phyloP scores from a whole-genome alignment of 2,329 filamentous ascomycete genomes.

The Penicillium sp. region DNA sequence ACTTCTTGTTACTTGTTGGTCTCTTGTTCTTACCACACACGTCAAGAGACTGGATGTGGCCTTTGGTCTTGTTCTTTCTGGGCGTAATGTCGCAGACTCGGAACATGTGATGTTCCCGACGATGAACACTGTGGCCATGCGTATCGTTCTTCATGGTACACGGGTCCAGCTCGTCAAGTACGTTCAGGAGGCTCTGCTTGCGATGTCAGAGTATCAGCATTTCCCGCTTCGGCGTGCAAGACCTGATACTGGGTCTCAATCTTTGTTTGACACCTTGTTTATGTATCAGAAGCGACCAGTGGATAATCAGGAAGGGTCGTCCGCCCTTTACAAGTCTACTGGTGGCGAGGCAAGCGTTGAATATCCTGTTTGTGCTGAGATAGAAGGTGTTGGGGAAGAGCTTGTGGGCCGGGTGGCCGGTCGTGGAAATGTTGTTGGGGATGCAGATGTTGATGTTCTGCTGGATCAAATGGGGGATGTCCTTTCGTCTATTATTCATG shows the following conservation, averaged over 20 bases:
- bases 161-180: slow-evolving; percentile 66
- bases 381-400: slow-evolving; percentile 61
- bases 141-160: slow-evolving; percentile 71
- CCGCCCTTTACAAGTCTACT: slow-evolving; percentile 62
- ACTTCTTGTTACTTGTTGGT: slow-evolving; percentile 75
- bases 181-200: slow-evolving; percentile 69
- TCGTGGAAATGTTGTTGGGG: slow-evolving; percentile 57
- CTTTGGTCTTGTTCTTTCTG: slow-evolving; percentile 82
- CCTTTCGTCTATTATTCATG: slow-evolving; percentile 57
- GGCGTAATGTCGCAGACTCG: slow-evolving; percentile 72
- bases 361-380: slow-evolving; percentile 79
- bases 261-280: slow-evolving; percentile 66
- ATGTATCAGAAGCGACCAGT: slow-evolving; percentile 62
- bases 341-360: slow-evolving; percentile 69
- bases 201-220: slow-evolving; percentile 70
- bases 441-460: slow-evolving; percentile 51
- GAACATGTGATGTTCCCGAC: slow-evolving; percentile 77
- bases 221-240: slow-evolving; percentile 74
- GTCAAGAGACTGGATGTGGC: slow-evolving; percentile 69
- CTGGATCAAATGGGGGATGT: slow-evolving; percentile 62
- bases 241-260: slow-evolving; percentile 45
- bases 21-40: slow-evolving; percentile 66
- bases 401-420: slow-evolving; percentile 74
- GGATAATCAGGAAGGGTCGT: slow-evolving; percentile 14
- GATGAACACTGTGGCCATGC: slow-evolving; percentile 85